Conservation (phyloP, 2,329 filamentous ascomycete species). For the Diaporthe citri region DNA sequence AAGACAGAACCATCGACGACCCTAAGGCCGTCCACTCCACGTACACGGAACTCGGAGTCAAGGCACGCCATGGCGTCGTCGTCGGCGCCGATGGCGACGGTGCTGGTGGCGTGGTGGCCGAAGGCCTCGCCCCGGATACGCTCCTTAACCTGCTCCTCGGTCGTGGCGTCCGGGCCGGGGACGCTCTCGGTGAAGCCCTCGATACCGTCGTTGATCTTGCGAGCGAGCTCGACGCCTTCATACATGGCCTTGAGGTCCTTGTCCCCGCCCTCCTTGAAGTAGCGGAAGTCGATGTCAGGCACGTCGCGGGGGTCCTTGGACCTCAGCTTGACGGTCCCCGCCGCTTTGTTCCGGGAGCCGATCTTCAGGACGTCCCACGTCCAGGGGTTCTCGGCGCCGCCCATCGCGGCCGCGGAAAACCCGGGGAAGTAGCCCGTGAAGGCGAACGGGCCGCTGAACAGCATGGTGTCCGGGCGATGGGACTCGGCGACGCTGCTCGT, state of each 20-base stretch:
- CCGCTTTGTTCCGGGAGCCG: conserved; percentile 61
- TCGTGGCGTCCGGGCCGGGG: not conserved
- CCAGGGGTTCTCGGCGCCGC: not conserved
- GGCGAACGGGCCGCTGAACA: not conserved
- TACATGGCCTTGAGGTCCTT: conserved; percentile 53
- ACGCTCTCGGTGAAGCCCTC: not conserved
- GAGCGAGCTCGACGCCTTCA: not conserved
- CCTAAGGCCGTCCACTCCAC: conserved; percentile 15
- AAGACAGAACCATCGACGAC: conserved; percentile 22
- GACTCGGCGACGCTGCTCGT: not conserved
- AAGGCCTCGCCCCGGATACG: conserved; percentile 5
- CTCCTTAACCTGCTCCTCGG: not conserved
- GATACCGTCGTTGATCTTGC: not conserved
- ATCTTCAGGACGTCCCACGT: conserved; percentile 58
- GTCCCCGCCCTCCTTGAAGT: conserved; percentile 61
- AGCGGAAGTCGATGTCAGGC: conserved; percentile 71
- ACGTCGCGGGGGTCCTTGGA: conserved; percentile 72
- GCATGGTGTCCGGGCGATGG: not conserved
- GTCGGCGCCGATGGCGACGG: conserved; percentile 9
- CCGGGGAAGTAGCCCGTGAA: conserved; percentile 6
- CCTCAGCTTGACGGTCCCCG: conserved; percentile 72
- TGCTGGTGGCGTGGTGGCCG: conserved; percentile 24
- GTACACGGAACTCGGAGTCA: conserved; percentile 29
- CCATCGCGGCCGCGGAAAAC: conserved; percentile 34
- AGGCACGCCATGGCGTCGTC: conserved; percentile 17